Evolutionary conservation across 1,284 basidiomycete species (phyloP).

Genomic region (Tetrapyrgos nigripes): DNA sequence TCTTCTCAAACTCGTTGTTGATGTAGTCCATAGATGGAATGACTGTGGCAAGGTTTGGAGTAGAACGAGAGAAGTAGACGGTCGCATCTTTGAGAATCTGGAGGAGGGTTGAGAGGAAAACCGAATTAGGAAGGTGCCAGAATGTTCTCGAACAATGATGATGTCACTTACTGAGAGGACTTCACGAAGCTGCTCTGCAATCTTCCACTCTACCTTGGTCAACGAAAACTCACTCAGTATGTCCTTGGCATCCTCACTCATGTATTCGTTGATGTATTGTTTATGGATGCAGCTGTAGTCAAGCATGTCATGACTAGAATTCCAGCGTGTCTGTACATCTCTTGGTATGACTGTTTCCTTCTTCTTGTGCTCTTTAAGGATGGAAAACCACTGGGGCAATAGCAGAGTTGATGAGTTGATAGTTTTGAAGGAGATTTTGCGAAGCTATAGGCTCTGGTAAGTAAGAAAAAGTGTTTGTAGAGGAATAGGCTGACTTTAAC

Average conservation of each 20-base stretch:
- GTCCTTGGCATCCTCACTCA: conserved; percentile 11
- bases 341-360: conserved; percentile 14
- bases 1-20: too few species aligned
- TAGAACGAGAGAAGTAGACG: conserved; percentile 24
- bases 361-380: conserved; percentile 20
- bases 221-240: conserved; percentile 17
- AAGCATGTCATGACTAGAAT: conserved; percentile 24
- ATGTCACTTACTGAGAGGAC: conserved; percentile 22
- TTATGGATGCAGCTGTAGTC: conserved; percentile 16
- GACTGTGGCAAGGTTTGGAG: conserved; percentile 26
- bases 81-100: conserved; percentile 28
- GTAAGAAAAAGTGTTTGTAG: too few species aligned
- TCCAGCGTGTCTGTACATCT: conserved; percentile 26
- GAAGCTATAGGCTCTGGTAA: too few species aligned
- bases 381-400: conserved; percentile 34
- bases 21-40: too few species aligned
- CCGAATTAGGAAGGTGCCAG: background rate
- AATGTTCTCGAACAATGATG: background rate
- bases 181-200: too few species aligned
- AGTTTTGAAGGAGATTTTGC: too few species aligned
- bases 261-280: conserved; percentile 12
- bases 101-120: too few species aligned
- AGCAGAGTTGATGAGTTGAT: conserved; percentile 34
- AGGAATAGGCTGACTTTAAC: background rate
- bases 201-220: conserved; percentile 20